These are phyloP conservation scores for Suhomyces maxii DNA, from an alignment of 1,139 yeast genomes.

Conservation along the genomic window DNA sequence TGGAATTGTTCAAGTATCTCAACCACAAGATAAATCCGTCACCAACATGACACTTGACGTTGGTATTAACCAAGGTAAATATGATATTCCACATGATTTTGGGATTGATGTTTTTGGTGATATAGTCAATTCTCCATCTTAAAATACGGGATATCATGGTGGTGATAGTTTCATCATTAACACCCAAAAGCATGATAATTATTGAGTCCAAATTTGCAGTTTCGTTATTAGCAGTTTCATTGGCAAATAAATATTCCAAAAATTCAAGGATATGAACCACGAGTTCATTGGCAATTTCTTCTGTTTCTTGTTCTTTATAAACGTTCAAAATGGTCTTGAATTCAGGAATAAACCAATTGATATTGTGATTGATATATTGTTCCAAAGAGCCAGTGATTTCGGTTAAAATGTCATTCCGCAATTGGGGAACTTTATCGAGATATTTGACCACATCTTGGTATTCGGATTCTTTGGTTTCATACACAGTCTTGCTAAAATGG, in stretches of 20 bases:
- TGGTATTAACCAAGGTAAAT: constrained; percentile 31
- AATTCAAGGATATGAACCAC: constrained; percentile 14
- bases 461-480: constrained; percentile 7
- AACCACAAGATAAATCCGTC: constrained; percentile 58
- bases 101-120: constrained; percentile 23
- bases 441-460: constrained; percentile 19
- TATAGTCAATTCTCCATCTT: constrained; percentile 49
- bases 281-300: constrained; percentile 9
- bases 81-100: constrained; percentile 47
- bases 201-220: constrained; percentile 22
- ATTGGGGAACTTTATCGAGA: constrained; percentile 19
- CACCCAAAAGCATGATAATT: constrained; percentile 31
- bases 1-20: constrained; percentile 40
- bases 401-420: constrained; percentile 19
- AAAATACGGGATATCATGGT: constrained; percentile 35
- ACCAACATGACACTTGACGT: constrained; percentile 32
- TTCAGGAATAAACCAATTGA: constrained; percentile 24
- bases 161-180: constrained; percentile 34
- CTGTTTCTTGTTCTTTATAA: not conserved
- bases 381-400: constrained; percentile 15
- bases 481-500: constrained; percentile 12
- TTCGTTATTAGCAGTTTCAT: constrained; percentile 1
- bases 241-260: constrained; percentile 19
- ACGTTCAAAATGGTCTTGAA: constrained; percentile 9
- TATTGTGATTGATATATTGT: constrained; percentile 15